phyloP scores from a whole-genome alignment of 1,284 basidiomycete species.

The Singerocomus inundabilis region DNA sequence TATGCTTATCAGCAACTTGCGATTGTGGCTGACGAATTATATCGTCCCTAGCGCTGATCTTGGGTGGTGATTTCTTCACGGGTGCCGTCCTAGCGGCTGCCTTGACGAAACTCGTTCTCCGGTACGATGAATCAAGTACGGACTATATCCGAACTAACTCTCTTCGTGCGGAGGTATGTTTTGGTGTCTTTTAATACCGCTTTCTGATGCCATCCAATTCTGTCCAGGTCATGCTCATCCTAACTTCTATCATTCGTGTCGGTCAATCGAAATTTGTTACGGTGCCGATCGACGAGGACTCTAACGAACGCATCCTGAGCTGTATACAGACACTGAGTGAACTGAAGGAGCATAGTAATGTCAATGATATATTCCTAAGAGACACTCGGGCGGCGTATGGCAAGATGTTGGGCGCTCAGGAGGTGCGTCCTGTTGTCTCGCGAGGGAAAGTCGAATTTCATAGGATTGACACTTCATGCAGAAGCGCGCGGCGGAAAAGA shows the following conservation, averaged over 20 bases:
- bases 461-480: slow-evolving; percentile 17
- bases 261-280: slow-evolving; percentile 96
- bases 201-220: background rate
- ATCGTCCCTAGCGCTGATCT: slow-evolving; percentile 63
- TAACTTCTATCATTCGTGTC: slow-evolving; percentile 95
- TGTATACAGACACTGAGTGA: slow-evolving; percentile 94
- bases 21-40: background rate
- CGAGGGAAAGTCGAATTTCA: background rate
- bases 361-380: slow-evolving; percentile 86
- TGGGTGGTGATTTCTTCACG: slow-evolving; percentile 98
- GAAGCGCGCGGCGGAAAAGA: slow-evolving; percentile 88
- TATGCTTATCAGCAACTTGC: slow-evolving; percentile 24
- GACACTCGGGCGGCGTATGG: slow-evolving; percentile 94
- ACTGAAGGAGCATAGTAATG: slow-evolving; percentile 57
- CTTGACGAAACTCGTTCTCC: slow-evolving; percentile 89
- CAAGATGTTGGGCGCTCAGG: slow-evolving; percentile 91
- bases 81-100: slow-evolving; percentile 87
- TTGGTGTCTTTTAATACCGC: background rate
- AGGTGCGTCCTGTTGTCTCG: slow-evolving; percentile 48
- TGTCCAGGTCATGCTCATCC: slow-evolving; percentile 89
- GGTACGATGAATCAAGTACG: slow-evolving; percentile 64
- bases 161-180: slow-evolving; percentile 78
- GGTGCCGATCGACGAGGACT: slow-evolving; percentile 96
- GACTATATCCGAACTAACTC: slow-evolving; percentile 67
- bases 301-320: slow-evolving; percentile 93